phyloP scores from a whole-genome alignment of 2,329 filamentous ascomycete species.

The Claviceps sp. region DNA sequence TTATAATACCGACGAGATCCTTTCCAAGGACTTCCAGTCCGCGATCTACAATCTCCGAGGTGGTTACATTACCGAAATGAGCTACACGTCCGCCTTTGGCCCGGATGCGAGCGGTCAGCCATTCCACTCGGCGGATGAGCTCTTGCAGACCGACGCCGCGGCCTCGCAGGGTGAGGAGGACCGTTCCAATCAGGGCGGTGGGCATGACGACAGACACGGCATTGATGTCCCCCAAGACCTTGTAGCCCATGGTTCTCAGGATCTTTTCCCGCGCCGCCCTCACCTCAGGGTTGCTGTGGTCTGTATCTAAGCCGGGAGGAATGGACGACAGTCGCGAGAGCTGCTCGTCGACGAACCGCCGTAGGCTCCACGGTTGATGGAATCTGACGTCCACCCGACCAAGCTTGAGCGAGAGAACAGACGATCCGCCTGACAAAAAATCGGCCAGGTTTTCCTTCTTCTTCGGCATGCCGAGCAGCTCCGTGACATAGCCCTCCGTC shows the following conservation, averaged over 20 bases:
- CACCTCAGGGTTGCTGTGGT: conserved; percentile 33
- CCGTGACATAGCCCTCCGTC: conserved; percentile 90
- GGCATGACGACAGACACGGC: conserved; percentile 96
- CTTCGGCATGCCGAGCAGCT: conserved; percentile 87
- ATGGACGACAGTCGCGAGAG: conserved; percentile 37
- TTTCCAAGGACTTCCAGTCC: conserved; percentile 86
- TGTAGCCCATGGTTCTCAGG: conserved; percentile 78
- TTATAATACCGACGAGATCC: conserved; percentile 68
- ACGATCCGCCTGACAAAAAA: conserved; percentile 74
- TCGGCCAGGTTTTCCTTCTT: conserved; percentile 86
- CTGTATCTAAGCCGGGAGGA: conserved; percentile 29
- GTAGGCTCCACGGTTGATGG: conserved; percentile 88
- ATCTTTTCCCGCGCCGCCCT: conserved; percentile 54
- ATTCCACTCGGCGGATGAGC: conserved; percentile 74
- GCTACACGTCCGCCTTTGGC: conserved; percentile 85
- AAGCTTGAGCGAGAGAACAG: conserved; percentile 74
- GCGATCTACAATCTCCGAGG: conserved; percentile 72
- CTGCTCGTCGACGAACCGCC: conserved; percentile 69
- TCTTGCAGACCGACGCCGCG: conserved; percentile 83
- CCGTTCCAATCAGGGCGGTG: conserved; percentile 86
- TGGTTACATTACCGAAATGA: conserved; percentile 73
- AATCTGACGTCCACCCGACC: conserved; percentile 92
- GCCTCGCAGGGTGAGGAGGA: conserved; percentile 79
- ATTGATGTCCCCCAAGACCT: conserved; percentile 88
- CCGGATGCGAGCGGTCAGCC: conserved; percentile 70